Evolutionary conservation across 2,329 filamentous ascomycete species (phyloP).

Genomic region (Saccharata proteae): DNA sequence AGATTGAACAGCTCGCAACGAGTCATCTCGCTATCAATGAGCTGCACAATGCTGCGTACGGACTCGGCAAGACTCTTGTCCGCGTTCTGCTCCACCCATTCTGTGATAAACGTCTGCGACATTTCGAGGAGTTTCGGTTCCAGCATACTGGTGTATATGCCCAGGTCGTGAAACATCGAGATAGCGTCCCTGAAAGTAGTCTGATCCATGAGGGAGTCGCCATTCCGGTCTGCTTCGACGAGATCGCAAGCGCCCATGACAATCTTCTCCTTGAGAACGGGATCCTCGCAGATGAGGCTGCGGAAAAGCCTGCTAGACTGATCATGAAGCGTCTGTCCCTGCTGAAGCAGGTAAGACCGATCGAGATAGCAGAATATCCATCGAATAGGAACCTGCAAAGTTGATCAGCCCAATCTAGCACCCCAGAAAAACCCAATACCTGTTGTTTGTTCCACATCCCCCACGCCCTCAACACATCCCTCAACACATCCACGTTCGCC

Average conservation of each 20-base stretch:
- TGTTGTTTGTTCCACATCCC: slow-evolving; percentile 65
- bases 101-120: slow-evolving; percentile 55
- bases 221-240: slow-evolving; percentile 57
- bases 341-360: slow-evolving; percentile 71
- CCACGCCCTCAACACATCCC: slow-evolving; percentile 54
- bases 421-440: slow-evolving; percentile 36
- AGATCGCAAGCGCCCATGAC: slow-evolving; percentile 66
- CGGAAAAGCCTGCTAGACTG: slow-evolving; percentile 69
- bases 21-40: slow-evolving; percentile 60
- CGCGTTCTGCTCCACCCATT: slow-evolving; percentile 55
- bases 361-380: slow-evolving; percentile 93
- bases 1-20: slow-evolving; percentile 73
- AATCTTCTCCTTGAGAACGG: slow-evolving; percentile 39
- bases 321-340: slow-evolving; percentile 67
- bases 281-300: slow-evolving; percentile 43
- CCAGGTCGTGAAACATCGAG: slow-evolving; percentile 73
- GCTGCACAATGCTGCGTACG: slow-evolving; percentile 53
- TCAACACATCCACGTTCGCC: slow-evolving; percentile 53
- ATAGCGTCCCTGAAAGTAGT: slow-evolving; percentile 59
- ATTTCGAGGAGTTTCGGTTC: slow-evolving; percentile 60
- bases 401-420: slow-evolving; percentile 2
- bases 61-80: slow-evolving; percentile 59
- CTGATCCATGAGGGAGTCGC: slow-evolving; percentile 42
- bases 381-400: slow-evolving; percentile 55
- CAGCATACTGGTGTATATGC: slow-evolving; percentile 67